Evolutionary conservation across 257 asterid genomes (phyloP).

Genomic region (Lithospermum erythrorhizon): DNA sequence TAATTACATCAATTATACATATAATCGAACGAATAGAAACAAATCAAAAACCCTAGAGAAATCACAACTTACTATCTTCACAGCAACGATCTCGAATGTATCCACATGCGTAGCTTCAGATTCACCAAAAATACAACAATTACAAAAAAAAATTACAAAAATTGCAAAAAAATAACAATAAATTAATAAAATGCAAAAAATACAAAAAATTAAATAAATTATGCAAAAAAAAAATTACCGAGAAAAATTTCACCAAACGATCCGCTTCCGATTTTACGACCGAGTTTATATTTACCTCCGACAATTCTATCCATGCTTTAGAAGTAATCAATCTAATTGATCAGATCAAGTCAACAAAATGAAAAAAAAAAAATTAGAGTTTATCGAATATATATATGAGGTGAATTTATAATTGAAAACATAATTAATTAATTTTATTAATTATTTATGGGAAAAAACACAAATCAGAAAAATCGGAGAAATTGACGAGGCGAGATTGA

Average conservation of each 20-base stretch:
- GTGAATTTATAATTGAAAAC: too few relatives aligned
- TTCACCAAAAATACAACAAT: constrained; percentile 5
- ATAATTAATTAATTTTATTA: too few relatives aligned
- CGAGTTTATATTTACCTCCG: constrained; percentile 76
- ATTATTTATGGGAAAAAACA: too few relatives aligned
- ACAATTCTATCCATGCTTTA: constrained; percentile 33
- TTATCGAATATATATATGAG: too few relatives aligned
- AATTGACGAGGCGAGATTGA: too few relatives aligned
- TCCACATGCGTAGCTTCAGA: constrained; percentile 82
- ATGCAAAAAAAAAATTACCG: constrained; percentile 19
- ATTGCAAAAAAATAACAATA: neutral
- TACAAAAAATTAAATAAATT: constrained; percentile 4
- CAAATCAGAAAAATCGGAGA: too few relatives aligned
- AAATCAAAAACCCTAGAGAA: too few relatives aligned
- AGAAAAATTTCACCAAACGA: constrained; percentile 76
- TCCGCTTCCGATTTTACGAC: constrained; percentile 81
- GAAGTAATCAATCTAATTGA: neutral
- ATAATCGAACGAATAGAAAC: too few relatives aligned
- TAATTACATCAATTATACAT: too few relatives aligned
- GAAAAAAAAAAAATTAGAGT: too few relatives aligned
- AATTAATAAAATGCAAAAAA: neutral
- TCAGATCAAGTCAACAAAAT: too few relatives aligned
- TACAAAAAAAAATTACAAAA: neutral
- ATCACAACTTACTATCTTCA: constrained; percentile 65
- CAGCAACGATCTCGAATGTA: constrained; percentile 81